phyloP scores from a whole-genome alignment of 202 grass and related monocot genomes.

The Zoysia matrella region DNA sequence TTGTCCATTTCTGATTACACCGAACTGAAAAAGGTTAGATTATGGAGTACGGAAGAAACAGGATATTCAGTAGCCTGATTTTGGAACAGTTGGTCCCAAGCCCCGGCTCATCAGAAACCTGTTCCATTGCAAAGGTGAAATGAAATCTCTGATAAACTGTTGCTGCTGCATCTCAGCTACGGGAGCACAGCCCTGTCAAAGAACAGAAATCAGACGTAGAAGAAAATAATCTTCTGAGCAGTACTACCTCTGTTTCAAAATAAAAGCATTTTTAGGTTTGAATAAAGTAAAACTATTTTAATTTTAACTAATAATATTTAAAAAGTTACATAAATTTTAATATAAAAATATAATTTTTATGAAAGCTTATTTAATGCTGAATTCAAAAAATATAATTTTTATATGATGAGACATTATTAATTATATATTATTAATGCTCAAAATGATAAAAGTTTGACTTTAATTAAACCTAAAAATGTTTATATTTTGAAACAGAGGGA shows the following conservation, averaged over 20 bases:
- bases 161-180: constrained; percentile 57
- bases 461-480: too few species aligned
- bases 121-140: constrained; percentile 49
- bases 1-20: background rate
- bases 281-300: background rate
- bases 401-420: too few species aligned
- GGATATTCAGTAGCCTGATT: constrained; percentile 20
- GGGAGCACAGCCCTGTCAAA: constrained; percentile 57
- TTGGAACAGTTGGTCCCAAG: background rate
- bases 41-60: background rate
- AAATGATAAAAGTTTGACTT: too few species aligned
- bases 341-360: too few species aligned
- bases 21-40: too few species aligned
- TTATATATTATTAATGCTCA: too few species aligned
- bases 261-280: too few species aligned
- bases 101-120: constrained; percentile 25
- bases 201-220: constrained; percentile 26
- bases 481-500: too few species aligned
- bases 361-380: too few species aligned
- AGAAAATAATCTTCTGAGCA: background rate
- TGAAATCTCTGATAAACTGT: constrained; percentile 55
- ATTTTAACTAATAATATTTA: background rate
- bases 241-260: background rate
- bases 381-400: too few species aligned
- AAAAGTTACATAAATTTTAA: too few species aligned